These are phyloP conservation scores for Saturnispora halmiae DNA, from an alignment of 805 yeast species.

Conservation along the genomic window DNA sequence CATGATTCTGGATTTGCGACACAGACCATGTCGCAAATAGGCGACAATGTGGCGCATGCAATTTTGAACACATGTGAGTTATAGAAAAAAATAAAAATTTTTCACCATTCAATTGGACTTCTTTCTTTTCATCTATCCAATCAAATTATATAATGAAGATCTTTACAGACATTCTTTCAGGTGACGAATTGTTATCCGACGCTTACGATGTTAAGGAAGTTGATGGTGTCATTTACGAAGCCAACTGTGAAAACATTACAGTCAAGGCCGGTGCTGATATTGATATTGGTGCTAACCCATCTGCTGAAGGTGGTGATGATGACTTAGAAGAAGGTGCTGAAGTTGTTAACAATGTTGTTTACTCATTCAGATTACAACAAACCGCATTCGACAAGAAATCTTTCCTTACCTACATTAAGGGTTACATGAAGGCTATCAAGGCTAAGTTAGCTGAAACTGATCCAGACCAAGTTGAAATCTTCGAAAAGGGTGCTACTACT, in stretches of 20 bases:
- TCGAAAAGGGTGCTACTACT: conserved; percentile 95
- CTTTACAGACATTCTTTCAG: conserved; percentile 74
- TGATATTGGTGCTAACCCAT: conserved; percentile 99
- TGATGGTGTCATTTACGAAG: conserved; percentile 91
- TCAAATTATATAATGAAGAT: conserved; percentile 27
- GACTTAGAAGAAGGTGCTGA: conserved; percentile 76
- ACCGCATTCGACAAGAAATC: conserved; percentile 98
- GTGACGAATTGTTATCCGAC: conserved; percentile 94
- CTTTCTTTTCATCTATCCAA: not conserved
- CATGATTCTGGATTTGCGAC: not conserved
- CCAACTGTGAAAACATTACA: conserved; percentile 87
- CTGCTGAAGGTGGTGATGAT: conserved; percentile 91
- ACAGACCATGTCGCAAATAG: conserved; percentile 1
- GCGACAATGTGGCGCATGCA: conserved; percentile 12
- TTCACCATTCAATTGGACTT: conserved; percentile 2
- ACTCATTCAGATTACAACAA: conserved; percentile 96
- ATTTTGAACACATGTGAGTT: not conserved
- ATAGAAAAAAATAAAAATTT: conserved; percentile 11
- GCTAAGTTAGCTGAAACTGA: conserved; percentile 76
- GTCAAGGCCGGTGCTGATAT: conserved; percentile 81
- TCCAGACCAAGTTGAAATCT: conserved; percentile 80
- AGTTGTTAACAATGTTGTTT: conserved; percentile 95
- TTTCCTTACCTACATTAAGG: conserved; percentile 92
- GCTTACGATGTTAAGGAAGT: conserved; percentile 88
- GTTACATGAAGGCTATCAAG: conserved; percentile 97